Base-by-base conservation (phyloP, 75 land plant species). In the Chamaecyparis obtusa region DNA sequence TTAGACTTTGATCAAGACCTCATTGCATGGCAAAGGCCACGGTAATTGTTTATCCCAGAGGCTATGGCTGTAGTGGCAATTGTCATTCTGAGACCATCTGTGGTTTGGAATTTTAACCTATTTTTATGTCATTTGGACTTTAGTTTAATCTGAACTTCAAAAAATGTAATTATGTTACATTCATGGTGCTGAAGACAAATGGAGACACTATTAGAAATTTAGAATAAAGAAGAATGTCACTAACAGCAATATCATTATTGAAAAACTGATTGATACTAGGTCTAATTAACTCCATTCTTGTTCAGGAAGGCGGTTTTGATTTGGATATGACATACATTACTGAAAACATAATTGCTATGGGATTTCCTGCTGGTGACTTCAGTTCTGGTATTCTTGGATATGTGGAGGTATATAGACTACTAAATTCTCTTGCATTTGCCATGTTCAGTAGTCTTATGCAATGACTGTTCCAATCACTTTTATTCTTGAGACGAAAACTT, bases 341-440 rank as follows among this genome's bases (percentile, higher is more conserved):
- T 1, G 99, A 98, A 85, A 98, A 97, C 88, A 96, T 98, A 27
- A 98, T 98, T 89, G 99, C 99, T 10, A 98, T 98, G 99, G 99
- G 99, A 1, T 98, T 98, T 88, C 99, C 99, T 86, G 99, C 99
- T 81, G 99, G 99, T 30, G 99, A 98, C 84, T 91, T 95, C 92
- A 98, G 99, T 88, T 98, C 99, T 85, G 99, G 99, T 3, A 88
- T 98, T 88, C 95, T 98, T 88, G 99, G 99, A 75, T 98, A 95
- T 91, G 94, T 98, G 76, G 99, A 98, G 96, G 99, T 97, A 69
- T 56, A 19, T 79, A 41, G n/a, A 13, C 19, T 64, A 64, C 2
- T 24, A 36, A 57, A 30, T 13, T 11, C 75, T 83, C 32, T 37
- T 16, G 15, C 64, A 10, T 30, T 51, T 71, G 43, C 35, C 32